Evolutionary conservation across 768 basidiomycete genomes (phyloP).

Genomic region (Hericium coralloides): DNA sequence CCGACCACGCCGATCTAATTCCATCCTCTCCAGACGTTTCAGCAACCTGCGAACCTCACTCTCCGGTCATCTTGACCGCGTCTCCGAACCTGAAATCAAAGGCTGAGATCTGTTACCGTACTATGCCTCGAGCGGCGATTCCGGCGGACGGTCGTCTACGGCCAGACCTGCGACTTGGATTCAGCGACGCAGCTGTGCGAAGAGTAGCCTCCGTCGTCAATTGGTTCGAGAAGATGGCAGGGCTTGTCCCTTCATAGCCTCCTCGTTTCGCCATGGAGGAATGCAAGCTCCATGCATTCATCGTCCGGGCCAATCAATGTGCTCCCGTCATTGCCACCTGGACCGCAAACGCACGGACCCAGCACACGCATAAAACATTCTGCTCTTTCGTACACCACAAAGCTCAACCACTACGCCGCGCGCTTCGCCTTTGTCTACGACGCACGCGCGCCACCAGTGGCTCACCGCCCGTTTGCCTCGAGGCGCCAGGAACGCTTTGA

Average conservation of each 20-base stretch:
- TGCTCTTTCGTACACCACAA: too few species aligned
- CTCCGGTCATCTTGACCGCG: conserved; percentile 35
- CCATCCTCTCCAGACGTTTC: conserved; percentile 34
- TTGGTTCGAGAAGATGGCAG: conserved; percentile 74
- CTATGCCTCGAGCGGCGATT: conserved; percentile 44
- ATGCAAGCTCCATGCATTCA: too few species aligned
- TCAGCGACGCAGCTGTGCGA: conserved; percentile 58
- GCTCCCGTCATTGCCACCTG: too few species aligned
- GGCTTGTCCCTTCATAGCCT: conserved; percentile 24
- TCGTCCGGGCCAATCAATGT: too few species aligned
- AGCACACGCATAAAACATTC: too few species aligned
- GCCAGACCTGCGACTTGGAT: conserved; percentile 65
- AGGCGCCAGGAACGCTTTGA: too few species aligned
- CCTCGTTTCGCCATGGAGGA: background rate
- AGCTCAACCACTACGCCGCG: too few species aligned
- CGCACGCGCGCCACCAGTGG: too few species aligned
- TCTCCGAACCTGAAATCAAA: conserved; percentile 58
- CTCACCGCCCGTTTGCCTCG: too few species aligned
- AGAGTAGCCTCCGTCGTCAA: conserved; percentile 54
- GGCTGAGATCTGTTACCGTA: conserved; percentile 68
- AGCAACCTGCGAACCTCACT: conserved; percentile 34
- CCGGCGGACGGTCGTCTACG: conserved; percentile 46
- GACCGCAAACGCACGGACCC: background rate
- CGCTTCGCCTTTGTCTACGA: background rate
- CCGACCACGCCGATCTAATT: background rate